These are phyloP conservation scores for Echites panduratus DNA, from an alignment of 257 asterid species.

Conservation along the genomic window DNA sequence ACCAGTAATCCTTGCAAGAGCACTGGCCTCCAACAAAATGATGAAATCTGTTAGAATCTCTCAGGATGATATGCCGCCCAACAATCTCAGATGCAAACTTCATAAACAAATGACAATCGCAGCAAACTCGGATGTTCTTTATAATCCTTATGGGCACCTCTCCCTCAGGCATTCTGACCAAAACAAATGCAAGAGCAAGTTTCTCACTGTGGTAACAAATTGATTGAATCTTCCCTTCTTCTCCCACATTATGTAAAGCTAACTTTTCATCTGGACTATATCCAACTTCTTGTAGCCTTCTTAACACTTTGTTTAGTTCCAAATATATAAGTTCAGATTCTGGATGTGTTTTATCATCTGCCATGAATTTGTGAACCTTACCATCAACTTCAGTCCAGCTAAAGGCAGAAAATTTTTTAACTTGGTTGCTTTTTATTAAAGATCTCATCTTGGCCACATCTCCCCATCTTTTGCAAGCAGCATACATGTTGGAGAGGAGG, in stretches of 20 bases:
- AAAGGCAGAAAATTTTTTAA: background rate
- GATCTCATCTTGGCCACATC: constrained; percentile 9
- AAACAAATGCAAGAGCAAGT: constrained; percentile 10
- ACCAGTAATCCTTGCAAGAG: background rate
- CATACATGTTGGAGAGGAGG: constrained; percentile 6
- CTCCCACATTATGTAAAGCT: background rate
- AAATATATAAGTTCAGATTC: constrained; percentile 4
- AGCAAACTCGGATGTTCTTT: constrained; percentile 2
- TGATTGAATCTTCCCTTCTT: background rate
- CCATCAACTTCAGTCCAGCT: constrained; percentile 4
- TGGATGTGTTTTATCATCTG: constrained; percentile 4
- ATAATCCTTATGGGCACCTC: constrained; percentile 4
- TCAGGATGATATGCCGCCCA: background rate
- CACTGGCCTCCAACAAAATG: constrained; percentile 2
- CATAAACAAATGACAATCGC: constrained; percentile 6
- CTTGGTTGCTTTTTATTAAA: background rate
- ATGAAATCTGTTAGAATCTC: constrained; percentile 7
- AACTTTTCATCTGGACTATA: background rate
- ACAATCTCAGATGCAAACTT: background rate
- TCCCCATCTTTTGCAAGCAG: constrained; percentile 1
- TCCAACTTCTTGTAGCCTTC: background rate
- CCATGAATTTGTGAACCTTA: background rate
- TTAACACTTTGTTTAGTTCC: background rate
- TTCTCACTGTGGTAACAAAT: constrained; percentile 2
- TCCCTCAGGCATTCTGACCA: constrained; percentile 1